phyloP scores from a whole-genome alignment of 2,329 filamentous ascomycete species.

The Sporothrix pallida region DNA sequence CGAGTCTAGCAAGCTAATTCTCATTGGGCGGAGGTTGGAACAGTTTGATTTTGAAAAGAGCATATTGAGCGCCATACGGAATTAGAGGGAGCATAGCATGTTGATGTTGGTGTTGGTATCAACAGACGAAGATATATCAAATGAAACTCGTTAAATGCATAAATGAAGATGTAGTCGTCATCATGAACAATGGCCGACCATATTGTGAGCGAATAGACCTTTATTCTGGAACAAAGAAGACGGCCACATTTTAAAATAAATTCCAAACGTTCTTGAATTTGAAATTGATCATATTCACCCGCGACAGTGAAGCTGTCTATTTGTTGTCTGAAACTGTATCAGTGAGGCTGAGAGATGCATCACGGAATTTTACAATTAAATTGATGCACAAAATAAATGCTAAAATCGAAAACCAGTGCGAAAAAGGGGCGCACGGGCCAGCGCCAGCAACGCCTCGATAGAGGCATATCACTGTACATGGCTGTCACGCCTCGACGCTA shows the following conservation, averaged over 20 bases:
- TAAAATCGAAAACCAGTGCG: constrained; percentile 17
- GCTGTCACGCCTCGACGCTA: not conserved
- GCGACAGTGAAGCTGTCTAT: not conserved
- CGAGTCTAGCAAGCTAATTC: constrained; percentile 62
- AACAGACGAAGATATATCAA: not conserved
- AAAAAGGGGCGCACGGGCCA: constrained; percentile 20
- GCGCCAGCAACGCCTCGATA: not conserved
- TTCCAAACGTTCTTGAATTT: no score
- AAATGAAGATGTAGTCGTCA: not conserved
- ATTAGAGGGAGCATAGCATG: not conserved
- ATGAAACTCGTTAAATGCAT: constrained; percentile 19
- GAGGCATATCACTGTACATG: not conserved
- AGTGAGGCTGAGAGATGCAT: constrained; percentile 28
- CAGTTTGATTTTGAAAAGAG: constrained; percentile 59
- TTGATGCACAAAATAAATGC: not conserved
- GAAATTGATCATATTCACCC: not conserved
- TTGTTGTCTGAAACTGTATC: constrained; percentile 5
- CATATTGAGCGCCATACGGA: constrained; percentile 36
- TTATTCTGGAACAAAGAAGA: no score
- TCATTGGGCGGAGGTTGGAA: constrained; percentile 65
- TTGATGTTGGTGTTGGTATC: not conserved
- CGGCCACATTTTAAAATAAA: no score
- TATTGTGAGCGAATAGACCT: not conserved
- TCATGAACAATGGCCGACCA: not conserved
- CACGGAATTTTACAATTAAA: not conserved